Evolutionary conservation across 2,329 filamentous ascomycete species (phyloP), one percentile per base, ranked within the genome.

Genomic region (Cytospora paraplurivora): DNA sequence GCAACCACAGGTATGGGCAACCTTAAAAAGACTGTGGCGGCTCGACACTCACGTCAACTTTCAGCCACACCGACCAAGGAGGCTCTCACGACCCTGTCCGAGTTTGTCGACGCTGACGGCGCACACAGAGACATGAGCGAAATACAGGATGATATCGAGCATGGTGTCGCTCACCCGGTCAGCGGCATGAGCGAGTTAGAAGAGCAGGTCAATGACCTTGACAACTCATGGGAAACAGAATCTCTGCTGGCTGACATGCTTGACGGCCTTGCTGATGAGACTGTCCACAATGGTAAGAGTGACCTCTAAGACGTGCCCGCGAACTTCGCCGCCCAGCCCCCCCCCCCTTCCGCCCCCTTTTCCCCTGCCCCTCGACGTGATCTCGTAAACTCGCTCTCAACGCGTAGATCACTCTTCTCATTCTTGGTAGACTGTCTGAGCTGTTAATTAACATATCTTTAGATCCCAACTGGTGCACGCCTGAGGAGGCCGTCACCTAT

Each of bases 401-500:
- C 69, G 66, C 13, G 44, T 37, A 35, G 2, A 38, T 21, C 12
- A 10, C 7, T 33, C 13, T 17, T 38, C 35, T 21, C 12, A 32
- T 52, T 15, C 27, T 10, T 15, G 11, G 37, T 19, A n/a, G 19
- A 15, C 35, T 27, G 12, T 21, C 17, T 19, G 35, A 44, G 59
- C 65, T 62, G 44, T 67, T 47, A 44, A 54, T 58, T 47, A 41
- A 51, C 62, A 19, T 51, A 7, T 27, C 13, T 37, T 12, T 64
- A 75, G 77, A 77, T 69, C 72, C 83, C 44, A 82, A 83, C 64
- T 77, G 78, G 33, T 91, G 88, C 76, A 87, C 87, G 1, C 79
- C 86, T 12, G 85, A 90, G 67, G 89, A 96, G 77, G 86, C 89
- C 33, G 79, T 83, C 64, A 79, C 81, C 19, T 90, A 88, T 72